phyloP scores from a whole-genome alignment of 2,329 filamentous ascomycete genomes.

The Thermoascus crustaceus region DNA sequence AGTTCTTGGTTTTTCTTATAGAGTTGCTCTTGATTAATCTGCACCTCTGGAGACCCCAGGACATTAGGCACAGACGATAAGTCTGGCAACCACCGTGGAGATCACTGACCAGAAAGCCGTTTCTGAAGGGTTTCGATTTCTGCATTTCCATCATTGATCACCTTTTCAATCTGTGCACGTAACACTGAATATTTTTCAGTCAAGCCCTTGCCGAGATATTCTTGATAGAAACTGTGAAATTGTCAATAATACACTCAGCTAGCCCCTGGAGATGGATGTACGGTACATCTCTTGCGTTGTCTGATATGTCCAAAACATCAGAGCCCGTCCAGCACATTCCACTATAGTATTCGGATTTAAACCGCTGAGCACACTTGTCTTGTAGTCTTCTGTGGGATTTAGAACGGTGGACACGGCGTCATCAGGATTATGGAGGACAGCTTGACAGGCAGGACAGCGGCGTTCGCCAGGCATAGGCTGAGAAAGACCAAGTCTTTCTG shows the following conservation, averaged over 20 bases:
- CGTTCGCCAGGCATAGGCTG: conserved; percentile 45
- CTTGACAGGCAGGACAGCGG: conserved; percentile 68
- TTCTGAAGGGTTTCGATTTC: conserved; percentile 61
- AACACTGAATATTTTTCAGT: conserved; percentile 62
- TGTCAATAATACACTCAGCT: conserved; percentile 9
- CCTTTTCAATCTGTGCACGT: conserved; percentile 60
- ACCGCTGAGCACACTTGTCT: conserved; percentile 76
- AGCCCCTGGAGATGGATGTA: not conserved
- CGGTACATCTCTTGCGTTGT: conserved; percentile 68
- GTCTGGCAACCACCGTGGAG: too few species aligned
- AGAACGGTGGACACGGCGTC: conserved; percentile 66
- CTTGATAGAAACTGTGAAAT: conserved; percentile 60
- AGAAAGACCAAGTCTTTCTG: conserved; percentile 56
- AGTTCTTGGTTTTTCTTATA: conserved; percentile 67
- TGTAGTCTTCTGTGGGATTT: conserved; percentile 80
- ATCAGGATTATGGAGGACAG: conserved; percentile 59
- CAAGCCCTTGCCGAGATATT: conserved; percentile 62
- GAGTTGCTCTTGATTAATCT: conserved; percentile 54
- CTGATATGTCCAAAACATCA: conserved; percentile 44
- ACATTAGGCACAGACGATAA: conserved; percentile 3
- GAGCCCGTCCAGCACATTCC: conserved; percentile 41
- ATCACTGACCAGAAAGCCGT: conserved; percentile 53
- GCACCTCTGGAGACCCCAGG: conserved; percentile 45
- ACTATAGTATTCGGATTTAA: conserved; percentile 73
- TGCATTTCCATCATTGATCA: conserved; percentile 65